phyloP scores from a whole-genome alignment of 2,329 filamentous ascomycete species.

The Biscogniauxia marginata region DNA sequence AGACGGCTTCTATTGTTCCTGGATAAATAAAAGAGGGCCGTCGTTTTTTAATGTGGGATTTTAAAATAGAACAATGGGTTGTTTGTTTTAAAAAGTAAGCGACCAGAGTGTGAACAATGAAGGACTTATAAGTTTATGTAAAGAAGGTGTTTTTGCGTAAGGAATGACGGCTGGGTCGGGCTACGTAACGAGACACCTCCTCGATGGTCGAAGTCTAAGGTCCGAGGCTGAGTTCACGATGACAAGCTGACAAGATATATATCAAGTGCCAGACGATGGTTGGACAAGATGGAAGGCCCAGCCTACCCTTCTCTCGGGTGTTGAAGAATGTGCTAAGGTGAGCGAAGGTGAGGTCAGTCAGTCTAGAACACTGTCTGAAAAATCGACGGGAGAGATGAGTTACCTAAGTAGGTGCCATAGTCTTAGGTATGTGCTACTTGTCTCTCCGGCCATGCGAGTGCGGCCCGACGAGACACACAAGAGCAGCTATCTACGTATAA shows the following conservation, averaged over 20 bases:
- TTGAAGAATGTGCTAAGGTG: too few relatives aligned
- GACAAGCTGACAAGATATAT: background rate
- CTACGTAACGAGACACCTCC: conserved; percentile 8
- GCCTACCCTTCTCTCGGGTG: too few relatives aligned
- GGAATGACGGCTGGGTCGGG: conserved; percentile 30
- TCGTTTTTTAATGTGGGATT: background rate
- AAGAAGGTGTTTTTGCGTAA: conserved; percentile 23
- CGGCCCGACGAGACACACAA: too few relatives aligned
- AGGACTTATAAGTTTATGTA: conserved; percentile 2
- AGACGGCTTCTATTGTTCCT: conserved; percentile 10
- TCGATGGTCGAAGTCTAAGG: conserved; percentile 5
- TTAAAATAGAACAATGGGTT: conserved; percentile 13
- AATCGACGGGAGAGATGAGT: background rate
- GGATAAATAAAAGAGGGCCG: conserved; percentile 17
- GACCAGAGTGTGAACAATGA: conserved; percentile 5
- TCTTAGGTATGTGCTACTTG: background rate
- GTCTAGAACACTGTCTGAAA: too few relatives aligned
- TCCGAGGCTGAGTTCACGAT: background rate
- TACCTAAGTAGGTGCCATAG: background rate
- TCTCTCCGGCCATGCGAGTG: too few relatives aligned
- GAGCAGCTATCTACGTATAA: too few relatives aligned
- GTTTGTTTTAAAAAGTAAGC: background rate
- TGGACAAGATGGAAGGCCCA: background rate
- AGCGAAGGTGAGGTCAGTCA: too few relatives aligned
- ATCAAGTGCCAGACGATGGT: background rate